Percentiles rank a stretch among this genome's conserved stretches.
Evolutionary conservation across 2,329 filamentous ascomycete genomes (phyloP).

Genomic region (Microdochium bolleyi): DNA sequence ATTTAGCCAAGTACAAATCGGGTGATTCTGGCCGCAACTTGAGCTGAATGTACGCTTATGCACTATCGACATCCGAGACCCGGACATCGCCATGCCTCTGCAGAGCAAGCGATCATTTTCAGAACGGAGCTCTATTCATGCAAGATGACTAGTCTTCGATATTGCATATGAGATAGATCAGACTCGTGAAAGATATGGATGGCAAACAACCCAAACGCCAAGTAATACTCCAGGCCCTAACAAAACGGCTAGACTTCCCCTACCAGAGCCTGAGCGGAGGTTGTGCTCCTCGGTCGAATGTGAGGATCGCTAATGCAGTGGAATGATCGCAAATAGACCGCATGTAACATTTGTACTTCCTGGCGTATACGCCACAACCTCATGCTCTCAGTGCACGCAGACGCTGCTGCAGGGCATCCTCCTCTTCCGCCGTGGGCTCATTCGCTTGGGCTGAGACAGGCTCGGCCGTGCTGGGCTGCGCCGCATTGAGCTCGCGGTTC

Average conservation of each 20-base stretch:
- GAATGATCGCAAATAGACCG: not conserved
- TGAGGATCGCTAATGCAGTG: not conserved
- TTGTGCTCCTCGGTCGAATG: not conserved
- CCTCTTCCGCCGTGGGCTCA: conserved; percentile 69
- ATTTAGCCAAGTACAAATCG: too few relatives aligned
- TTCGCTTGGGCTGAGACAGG: conserved; percentile 39
- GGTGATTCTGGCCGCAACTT: too few relatives aligned
- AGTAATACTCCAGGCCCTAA: not conserved
- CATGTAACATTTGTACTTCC: too few relatives aligned
- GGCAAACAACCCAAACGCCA: not conserved
- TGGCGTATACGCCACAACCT: too few relatives aligned
- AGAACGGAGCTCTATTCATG: too few relatives aligned
- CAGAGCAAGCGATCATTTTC: too few relatives aligned
- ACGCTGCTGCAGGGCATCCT: conserved; percentile 63
- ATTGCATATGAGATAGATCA: not conserved
- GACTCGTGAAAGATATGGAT: not conserved
- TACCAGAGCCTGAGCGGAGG: not conserved
- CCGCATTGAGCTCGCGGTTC: conserved; percentile 60
- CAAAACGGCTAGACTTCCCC: not conserved
- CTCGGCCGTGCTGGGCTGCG: conserved; percentile 48
- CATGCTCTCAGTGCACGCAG: conserved; percentile 47
- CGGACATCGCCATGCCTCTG: too few relatives aligned
- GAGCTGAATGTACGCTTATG: too few relatives aligned
- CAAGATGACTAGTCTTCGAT: too few relatives aligned
- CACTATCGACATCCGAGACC: too few relatives aligned